A percentile compares a stretch with the other conserved stretches of the same genome.
Conservation (phyloP, 305 asterid genomes). For the Fraxinus platypoda region DNA sequence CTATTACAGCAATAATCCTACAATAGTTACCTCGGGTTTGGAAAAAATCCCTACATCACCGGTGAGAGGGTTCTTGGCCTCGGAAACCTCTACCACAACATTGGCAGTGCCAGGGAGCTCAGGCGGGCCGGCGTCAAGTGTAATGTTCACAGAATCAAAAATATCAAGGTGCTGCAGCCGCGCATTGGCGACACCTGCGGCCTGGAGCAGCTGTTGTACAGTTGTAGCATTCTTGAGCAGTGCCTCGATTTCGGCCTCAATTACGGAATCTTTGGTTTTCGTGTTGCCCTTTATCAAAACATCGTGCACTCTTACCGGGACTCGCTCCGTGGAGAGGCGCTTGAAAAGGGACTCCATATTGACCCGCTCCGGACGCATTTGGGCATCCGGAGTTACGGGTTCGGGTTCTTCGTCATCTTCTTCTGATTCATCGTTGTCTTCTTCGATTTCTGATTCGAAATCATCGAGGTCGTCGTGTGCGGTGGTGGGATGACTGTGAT, state of each 20-base stretch:
- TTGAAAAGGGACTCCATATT: constrained; percentile 55
- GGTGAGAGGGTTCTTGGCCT: constrained; percentile 54
- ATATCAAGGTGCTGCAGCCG: constrained; percentile 65
- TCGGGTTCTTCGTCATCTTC: constrained; percentile 36
- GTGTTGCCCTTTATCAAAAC: constrained; percentile 78
- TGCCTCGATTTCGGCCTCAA: constrained; percentile 65
- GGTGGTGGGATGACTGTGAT: constrained; percentile 4
- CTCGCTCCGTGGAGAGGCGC: constrained; percentile 64
- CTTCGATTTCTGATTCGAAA: constrained; percentile 31
- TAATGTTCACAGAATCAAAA: constrained; percentile 74
- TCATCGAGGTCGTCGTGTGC: constrained; percentile 18
- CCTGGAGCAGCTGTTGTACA: constrained; percentile 68
- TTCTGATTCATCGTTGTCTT: constrained; percentile 30
- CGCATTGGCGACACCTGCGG: constrained; percentile 54
- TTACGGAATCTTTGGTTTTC: constrained; percentile 69
- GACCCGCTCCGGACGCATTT: constrained; percentile 44
- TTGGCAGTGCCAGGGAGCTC: constrained; percentile 94
- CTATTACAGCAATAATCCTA: not conserved
- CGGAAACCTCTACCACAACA: constrained; percentile 70
- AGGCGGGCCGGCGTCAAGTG: constrained; percentile 86
- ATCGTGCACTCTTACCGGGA: constrained; percentile 81
- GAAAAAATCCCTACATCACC: constrained; percentile 76
- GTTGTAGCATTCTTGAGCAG: constrained; percentile 54
- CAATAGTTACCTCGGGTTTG: constrained; percentile 73
- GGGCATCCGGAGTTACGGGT: constrained; percentile 42